Percentiles rank a stretch among this genome's conserved stretches.
These are phyloP conservation scores for Elsinoe australis DNA, from an alignment of 2,329 filamentous ascomycete genomes.

Conservation along the genomic window DNA sequence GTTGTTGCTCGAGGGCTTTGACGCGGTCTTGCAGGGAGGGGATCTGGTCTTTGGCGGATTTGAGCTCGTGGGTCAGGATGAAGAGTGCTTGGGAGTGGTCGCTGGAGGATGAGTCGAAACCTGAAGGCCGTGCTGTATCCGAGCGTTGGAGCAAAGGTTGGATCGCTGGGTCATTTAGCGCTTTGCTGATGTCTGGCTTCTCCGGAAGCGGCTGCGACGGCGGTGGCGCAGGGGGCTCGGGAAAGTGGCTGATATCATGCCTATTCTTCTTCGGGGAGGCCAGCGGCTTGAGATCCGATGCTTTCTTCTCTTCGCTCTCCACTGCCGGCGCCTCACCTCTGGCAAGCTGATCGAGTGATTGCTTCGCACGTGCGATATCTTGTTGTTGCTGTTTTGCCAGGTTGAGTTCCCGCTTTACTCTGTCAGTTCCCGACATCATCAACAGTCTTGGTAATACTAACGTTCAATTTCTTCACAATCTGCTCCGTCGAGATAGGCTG, in stretches of 20 bases:
- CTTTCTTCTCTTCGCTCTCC: conserved; percentile 40
- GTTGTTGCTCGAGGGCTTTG: conserved; percentile 68
- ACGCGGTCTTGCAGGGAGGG: conserved; percentile 74
- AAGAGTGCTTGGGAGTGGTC: conserved; percentile 66
- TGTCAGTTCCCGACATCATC: conserved; percentile 22
- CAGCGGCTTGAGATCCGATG: conserved; percentile 37
- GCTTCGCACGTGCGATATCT: conserved; percentile 72
- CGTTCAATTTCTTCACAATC: conserved; percentile 79
- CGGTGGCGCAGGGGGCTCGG: conserved; percentile 85
- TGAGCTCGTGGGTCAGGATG: conserved; percentile 75
- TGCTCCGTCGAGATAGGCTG: conserved; percentile 89
- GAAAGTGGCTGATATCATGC: conserved; percentile 74
- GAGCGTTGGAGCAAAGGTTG: conserved; percentile 62
- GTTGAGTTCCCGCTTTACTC: conserved; percentile 72
- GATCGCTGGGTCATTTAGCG: conserved; percentile 39
- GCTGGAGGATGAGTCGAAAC: conserved; percentile 49
- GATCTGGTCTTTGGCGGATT: conserved; percentile 75
- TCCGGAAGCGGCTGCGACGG: conserved; percentile 89
- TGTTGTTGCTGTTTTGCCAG: conserved; percentile 79
- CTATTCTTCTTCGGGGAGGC: conserved; percentile 52
- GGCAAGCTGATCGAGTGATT: conserved; percentile 70
- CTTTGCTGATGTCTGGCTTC: conserved; percentile 66
- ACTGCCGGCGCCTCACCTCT: conserved; percentile 54
- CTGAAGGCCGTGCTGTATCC: conserved; percentile 63
- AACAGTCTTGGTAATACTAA: conserved; percentile 45